Conservation (phyloP, 768 basidiomycete species). For the Trametes cubensis region DNA sequence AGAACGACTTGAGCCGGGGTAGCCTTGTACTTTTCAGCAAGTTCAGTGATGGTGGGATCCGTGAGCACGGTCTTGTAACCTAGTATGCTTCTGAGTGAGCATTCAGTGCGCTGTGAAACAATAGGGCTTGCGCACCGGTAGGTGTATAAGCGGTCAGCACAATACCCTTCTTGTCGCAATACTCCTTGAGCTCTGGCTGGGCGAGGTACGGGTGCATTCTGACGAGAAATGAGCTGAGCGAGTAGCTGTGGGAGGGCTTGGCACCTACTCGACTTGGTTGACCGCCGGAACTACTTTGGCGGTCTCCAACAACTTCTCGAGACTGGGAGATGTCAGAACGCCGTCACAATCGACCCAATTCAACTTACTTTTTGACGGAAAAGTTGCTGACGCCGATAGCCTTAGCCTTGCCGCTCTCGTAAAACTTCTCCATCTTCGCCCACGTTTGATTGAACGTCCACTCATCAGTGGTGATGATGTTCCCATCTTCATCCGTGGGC, state of each 20-base stretch:
- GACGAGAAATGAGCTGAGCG: neutral
- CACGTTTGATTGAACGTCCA: slow-evolving; percentile 45
- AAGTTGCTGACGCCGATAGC: slow-evolving; percentile 66
- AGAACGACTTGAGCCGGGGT: slow-evolving; percentile 51
- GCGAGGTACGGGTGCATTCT: slow-evolving; percentile 56
- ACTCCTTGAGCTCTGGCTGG: slow-evolving; percentile 49
- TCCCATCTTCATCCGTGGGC: slow-evolving; percentile 38
- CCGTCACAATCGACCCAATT: neutral
- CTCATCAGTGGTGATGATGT: slow-evolving; percentile 32
- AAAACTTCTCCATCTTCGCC: slow-evolving; percentile 54
- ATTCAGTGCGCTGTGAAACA: neutral
- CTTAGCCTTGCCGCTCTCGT: slow-evolving; percentile 47
- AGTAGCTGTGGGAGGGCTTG: neutral
- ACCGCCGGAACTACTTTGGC: slow-evolving; percentile 40
- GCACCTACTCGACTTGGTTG: slow-evolving; percentile 39
- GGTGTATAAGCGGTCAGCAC: slow-evolving; percentile 53
- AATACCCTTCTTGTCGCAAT: slow-evolving; percentile 54
- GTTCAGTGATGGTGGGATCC: slow-evolving; percentile 46
- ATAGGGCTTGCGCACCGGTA: slow-evolving; percentile 36
- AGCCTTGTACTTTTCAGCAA: slow-evolving; percentile 52
- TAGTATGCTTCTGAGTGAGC: slow-evolving; percentile 18
- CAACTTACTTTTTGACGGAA: slow-evolving; percentile 52
- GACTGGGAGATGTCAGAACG: slow-evolving; percentile 17
- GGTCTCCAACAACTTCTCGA: slow-evolving; percentile 33
- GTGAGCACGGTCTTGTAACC: slow-evolving; percentile 47